Conservation (phyloP, 768 basidiomycete species). For the Calocera cornea region DNA sequence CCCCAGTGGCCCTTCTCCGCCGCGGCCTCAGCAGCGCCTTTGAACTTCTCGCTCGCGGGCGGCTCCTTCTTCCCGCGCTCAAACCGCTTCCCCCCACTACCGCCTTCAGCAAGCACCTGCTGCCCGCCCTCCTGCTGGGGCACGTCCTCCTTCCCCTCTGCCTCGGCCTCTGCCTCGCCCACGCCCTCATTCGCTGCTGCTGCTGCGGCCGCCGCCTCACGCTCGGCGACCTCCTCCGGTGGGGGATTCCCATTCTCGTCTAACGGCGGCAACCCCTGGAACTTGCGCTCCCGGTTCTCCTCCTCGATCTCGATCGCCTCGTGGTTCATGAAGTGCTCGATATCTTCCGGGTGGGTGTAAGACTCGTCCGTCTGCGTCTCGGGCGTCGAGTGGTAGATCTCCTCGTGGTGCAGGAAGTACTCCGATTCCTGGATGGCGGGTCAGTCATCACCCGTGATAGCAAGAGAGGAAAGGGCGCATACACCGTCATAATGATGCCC, state of each 20-base stretch:
- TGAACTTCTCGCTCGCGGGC: conserved; percentile 51
- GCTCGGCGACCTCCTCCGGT: conserved; percentile 17
- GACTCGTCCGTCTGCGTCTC: conserved; percentile 95
- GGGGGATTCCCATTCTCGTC: conserved; percentile 29
- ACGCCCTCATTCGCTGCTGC: too few relatives aligned
- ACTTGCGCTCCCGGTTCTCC: conserved; percentile 69
- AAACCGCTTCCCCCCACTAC: conserved; percentile 28
- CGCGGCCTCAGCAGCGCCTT: conserved; percentile 40
- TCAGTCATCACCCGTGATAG: background rate
- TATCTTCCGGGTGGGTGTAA: conserved; percentile 84
- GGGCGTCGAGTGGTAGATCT: conserved; percentile 72
- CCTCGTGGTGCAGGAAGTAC: conserved; percentile 97
- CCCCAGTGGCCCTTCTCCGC: conserved; percentile 55
- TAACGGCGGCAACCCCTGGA: conserved; percentile 51
- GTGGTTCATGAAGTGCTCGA: conserved; percentile 86
- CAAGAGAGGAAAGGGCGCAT: background rate
- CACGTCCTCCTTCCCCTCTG: conserved; percentile 15
- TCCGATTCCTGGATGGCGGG: conserved; percentile 26
- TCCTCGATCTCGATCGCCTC: conserved; percentile 73
- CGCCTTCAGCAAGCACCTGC: conserved; percentile 36
- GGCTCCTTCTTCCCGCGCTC: conserved; percentile 32
- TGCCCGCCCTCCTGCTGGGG: conserved; percentile 14
- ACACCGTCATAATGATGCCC: conserved; percentile 84
- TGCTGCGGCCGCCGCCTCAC: too few relatives aligned
- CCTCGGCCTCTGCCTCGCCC: conserved; percentile 16